Percentiles rank a stretch among this genome's conserved stretches.
Evolutionary conservation across 805 yeast species (phyloP).

Genomic region (Barnettozyma populi): DNA sequence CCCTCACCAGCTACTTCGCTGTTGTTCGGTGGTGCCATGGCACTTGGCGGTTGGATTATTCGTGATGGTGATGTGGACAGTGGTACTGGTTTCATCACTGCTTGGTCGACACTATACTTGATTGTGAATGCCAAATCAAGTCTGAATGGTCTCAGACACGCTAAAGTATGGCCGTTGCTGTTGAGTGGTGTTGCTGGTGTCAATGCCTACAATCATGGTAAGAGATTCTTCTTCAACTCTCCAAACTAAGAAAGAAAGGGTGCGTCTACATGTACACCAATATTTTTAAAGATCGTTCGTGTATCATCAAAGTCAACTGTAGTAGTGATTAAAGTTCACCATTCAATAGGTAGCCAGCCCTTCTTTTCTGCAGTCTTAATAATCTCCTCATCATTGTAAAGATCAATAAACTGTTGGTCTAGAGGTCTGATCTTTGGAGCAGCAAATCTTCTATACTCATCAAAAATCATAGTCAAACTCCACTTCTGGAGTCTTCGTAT

Average conservation of each 20-base stretch:
- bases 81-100: conserved; percentile 76
- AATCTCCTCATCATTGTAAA: conserved; percentile 69
- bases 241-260: neutral
- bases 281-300: neutral
- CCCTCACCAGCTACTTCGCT: conserved; percentile 35
- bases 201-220: conserved; percentile 65
- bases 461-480: conserved; percentile 91
- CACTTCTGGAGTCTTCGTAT: conserved; percentile 83
- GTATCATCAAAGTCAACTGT: neutral
- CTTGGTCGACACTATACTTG: conserved; percentile 75
- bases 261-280: neutral
- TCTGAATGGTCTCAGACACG: conserved; percentile 44
- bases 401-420: conserved; percentile 93
- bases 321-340: conserved; percentile 32
- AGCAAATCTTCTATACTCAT: conserved; percentile 91
- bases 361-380: conserved; percentile 44
- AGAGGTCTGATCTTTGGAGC: conserved; percentile 92
- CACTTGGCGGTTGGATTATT: conserved; percentile 68
- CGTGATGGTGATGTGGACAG: conserved; percentile 70
- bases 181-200: conserved; percentile 53
- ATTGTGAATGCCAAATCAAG: conserved; percentile 65
- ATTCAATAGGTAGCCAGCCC: conserved; percentile 61
- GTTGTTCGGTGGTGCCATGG: conserved; percentile 56
- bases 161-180: conserved; percentile 57
- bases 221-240: conserved; percentile 45